A percentile compares a stretch with the other conserved stretches of the same genome.
phyloP scores from a whole-genome alignment of 2,329 filamentous ascomycete species.

The Mycosphaerella arachidis region DNA sequence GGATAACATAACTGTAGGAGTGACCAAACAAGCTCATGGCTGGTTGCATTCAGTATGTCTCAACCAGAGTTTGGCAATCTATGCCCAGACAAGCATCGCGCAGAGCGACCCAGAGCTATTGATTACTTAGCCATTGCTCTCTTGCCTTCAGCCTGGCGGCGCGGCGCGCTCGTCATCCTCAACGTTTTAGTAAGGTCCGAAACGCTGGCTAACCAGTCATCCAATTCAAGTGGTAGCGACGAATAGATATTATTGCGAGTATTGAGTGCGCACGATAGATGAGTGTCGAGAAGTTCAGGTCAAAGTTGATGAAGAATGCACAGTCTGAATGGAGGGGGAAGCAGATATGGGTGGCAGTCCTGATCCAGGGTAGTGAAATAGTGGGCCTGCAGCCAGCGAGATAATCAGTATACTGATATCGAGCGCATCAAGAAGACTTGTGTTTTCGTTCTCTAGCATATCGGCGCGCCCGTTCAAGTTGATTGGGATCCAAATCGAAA shows the following conservation, averaged over 20 bases:
- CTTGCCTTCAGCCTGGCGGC: too few species aligned
- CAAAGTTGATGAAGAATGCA: neutral
- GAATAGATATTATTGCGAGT: too few species aligned
- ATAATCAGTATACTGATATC: neutral
- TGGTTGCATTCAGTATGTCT: neutral
- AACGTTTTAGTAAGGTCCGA: too few species aligned
- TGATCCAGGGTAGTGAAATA: neutral
- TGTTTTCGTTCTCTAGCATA: neutral
- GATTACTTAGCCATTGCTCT: neutral
- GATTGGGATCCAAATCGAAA: neutral
- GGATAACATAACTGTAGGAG: neutral
- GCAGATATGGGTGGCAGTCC: neutral
- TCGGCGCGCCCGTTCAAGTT: neutral
- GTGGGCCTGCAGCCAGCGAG: neutral
- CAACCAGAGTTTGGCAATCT: neutral
- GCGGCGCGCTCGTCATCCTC: too few species aligned
- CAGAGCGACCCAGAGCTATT: neutral
- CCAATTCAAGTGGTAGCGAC: too few species aligned
- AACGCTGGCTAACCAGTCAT: too few species aligned
- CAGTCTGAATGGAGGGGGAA: neutral
- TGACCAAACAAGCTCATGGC: neutral
- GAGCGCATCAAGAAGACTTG: neutral
- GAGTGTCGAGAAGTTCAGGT: too few species aligned
- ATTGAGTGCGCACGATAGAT: too few species aligned
- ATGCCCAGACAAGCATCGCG: neutral